Conservation (phyloP, 768 basidiomycete genomes). For the Amanita polypyramis region DNA sequence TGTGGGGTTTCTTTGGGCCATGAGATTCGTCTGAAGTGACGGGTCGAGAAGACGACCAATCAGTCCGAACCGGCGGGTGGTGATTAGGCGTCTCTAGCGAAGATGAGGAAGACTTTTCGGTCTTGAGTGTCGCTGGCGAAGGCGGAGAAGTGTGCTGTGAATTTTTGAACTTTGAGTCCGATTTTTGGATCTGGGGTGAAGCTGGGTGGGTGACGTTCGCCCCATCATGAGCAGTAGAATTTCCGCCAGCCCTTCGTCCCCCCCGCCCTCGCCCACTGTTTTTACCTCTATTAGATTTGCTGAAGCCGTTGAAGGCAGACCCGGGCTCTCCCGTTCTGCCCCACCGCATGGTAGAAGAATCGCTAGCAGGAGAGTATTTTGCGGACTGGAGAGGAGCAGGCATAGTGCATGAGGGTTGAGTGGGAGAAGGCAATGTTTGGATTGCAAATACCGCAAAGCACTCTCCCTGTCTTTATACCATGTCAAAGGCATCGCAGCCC, state of each 20-base stretch:
- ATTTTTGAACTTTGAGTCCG: slow-evolving; percentile 6
- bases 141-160: slow-evolving; percentile 9
- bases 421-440: not conserved
- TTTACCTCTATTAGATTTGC: slow-evolving; percentile 25
- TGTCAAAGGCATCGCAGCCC: slow-evolving; percentile 95
- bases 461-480: slow-evolving; percentile 24
- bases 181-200: not conserved
- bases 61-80: slow-evolving; percentile 23
- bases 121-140: slow-evolving; percentile 12
- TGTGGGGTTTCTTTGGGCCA: slow-evolving; percentile 20
- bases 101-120: slow-evolving; percentile 14
- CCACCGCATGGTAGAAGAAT: slow-evolving; percentile 30
- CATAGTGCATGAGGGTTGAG: no score
- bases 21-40: slow-evolving; percentile 14
- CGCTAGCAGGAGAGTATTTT: slow-evolving; percentile 15
- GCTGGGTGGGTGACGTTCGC: not conserved
- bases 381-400: slow-evolving; percentile 25
- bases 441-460: slow-evolving; percentile 12
- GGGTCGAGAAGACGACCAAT: slow-evolving; percentile 23
- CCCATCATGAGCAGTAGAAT: slow-evolving; percentile 9
- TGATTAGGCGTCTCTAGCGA: slow-evolving; percentile 14
- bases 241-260: slow-evolving; percentile 20
- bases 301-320: slow-evolving; percentile 34
- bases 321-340: slow-evolving; percentile 34
- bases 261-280: slow-evolving; percentile 27